Evolutionary conservation across 345 rosid species (phyloP).

Genomic region (Eucalyptus microcorys): DNA sequence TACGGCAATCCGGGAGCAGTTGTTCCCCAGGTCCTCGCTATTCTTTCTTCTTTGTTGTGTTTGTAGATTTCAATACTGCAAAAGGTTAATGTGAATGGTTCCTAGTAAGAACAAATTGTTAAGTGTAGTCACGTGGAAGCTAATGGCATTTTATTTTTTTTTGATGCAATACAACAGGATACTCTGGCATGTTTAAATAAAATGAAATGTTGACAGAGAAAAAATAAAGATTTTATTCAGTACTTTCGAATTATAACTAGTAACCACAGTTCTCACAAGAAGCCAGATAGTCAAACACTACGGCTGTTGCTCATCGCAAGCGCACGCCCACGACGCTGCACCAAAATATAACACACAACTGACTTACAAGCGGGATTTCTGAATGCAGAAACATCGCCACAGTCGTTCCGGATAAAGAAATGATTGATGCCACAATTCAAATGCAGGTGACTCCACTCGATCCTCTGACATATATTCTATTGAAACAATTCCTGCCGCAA

Average conservation of each 20-base stretch:
- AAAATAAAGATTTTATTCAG: background rate
- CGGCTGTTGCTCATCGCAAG: background rate
- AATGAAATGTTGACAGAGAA: background rate
- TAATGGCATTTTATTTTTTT: background rate
- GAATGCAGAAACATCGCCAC: background rate
- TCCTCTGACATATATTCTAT: background rate
- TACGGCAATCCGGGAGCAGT: slow-evolving; percentile 87
- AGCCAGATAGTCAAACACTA: background rate
- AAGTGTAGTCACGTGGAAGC: background rate
- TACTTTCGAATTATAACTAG: background rate
- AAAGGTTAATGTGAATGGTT: background rate
- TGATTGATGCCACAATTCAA: background rate
- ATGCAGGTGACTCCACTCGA: background rate
- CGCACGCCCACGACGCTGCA: background rate
- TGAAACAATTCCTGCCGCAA: background rate
- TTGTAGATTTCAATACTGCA: slow-evolving; percentile 81
- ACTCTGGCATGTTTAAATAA: background rate
- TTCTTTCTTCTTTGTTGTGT: slow-evolving; percentile 91
- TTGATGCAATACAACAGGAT: background rate
- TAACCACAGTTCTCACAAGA: background rate
- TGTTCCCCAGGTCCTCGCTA: slow-evolving; percentile 94
- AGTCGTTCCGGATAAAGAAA: background rate
- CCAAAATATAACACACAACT: background rate
- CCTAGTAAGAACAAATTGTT: background rate
- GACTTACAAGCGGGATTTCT: background rate